Evolutionary conservation across 1,284 basidiomycete genomes (phyloP).

Genomic region (Melampsora larici-populina): DNA sequence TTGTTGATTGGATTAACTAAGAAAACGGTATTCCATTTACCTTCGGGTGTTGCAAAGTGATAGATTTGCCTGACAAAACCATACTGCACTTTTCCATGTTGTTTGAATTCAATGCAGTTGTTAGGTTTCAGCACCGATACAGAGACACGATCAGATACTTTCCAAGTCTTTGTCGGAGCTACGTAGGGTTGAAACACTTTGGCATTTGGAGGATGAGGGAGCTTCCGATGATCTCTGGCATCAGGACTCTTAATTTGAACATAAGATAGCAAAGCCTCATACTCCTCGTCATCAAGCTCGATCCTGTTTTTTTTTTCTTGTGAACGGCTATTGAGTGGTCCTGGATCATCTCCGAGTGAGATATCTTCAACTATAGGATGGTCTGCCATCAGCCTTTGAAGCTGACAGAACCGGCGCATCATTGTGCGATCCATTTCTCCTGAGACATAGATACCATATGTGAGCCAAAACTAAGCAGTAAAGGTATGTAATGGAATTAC

Average conservation of each 20-base stretch:
- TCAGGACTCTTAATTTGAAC: background rate
- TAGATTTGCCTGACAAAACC: conserved; percentile 8
- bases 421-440: conserved; percentile 16
- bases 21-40: background rate
- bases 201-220: background rate
- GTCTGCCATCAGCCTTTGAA: conserved; percentile 1
- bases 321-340: background rate
- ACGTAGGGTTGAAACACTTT: background rate
- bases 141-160: background rate
- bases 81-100: background rate
- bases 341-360: background rate
- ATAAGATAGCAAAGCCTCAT: background rate
- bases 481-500: background rate
- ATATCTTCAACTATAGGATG: background rate
- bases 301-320: too few species aligned
- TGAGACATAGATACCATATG: background rate
- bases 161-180: background rate
- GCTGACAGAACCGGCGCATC: conserved; percentile 13
- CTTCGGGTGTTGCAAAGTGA: background rate
- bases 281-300: background rate
- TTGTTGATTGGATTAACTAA: conserved; percentile 7
- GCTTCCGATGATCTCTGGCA: background rate
- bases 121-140: background rate
- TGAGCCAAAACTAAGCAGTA: background rate
- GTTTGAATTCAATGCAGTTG: conserved; percentile 3